Evolutionary conservation across 2,329 filamentous ascomycete species (phyloP), one percentile per base, ranked within the genome.

Genomic region (Calonectria leucothoes): DNA sequence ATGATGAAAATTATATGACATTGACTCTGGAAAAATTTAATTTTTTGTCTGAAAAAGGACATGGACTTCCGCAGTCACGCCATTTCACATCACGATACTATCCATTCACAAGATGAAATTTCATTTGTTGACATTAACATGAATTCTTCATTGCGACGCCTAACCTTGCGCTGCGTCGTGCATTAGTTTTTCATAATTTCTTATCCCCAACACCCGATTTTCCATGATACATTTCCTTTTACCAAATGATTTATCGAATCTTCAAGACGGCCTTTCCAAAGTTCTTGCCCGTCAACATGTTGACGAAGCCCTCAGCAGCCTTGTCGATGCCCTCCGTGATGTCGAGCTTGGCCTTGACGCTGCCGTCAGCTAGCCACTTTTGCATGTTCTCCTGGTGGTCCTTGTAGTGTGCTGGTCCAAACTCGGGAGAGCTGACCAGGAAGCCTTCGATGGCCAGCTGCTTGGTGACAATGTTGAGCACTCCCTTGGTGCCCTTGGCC

Each of bases 261-360:
- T 94, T 94, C 80, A 97, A 81, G 27, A 97, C 90, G 20, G 94
- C 94, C 90, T 98, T 98, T 78, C 95, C 95, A 85, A 95, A 94
- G 87, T 97, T 97, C 84, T 94, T 90, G 61, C 95, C 95, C 80
- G 90, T 83, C 69, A 97, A 88, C 87, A 97, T 92, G 15, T 92
- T 94, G 15, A 96, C 84, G 73, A 97, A 88, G 0, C 93, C 95
- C 70, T 95, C 90, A 7, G 91, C 87, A 1, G 93, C 93, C n/a
- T 94, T 92, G 74, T 97, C 95, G 73, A 97, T 95, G 25, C 95
- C 94, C 68, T 93, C 88, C 0, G 93, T 95, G 71, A 94, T 86
- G 79, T 89, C 87, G 74, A 93, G 87, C 85, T 93, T 92, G 64
- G 91, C 89, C 87, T 94, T 94, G 87, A 97, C 90, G 6, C 88